Base-by-base conservation (phyloP, 768 basidiomycete species). In the Gloeopeniophorella convolvens region DNA sequence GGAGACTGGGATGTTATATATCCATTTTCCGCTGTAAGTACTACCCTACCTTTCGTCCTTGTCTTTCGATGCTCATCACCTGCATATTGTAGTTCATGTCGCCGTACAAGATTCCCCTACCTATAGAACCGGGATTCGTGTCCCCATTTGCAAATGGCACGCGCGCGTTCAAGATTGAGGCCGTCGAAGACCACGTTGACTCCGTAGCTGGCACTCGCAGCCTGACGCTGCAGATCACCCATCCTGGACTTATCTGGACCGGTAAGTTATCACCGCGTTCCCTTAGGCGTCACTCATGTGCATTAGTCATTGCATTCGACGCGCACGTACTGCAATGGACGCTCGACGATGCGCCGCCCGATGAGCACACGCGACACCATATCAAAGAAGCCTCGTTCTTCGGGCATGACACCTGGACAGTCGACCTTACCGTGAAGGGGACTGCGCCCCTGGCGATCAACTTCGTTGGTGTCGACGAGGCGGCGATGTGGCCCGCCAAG, bases 301-400 rank as follows among this genome's bases (percentile, higher is more conserved):
- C 12, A 28, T 40, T 27, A 80, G 91, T 88, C 4, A 76, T 98
- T 46, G 86, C 92, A 0, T 96, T 98, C 61, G 87, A 94, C 42
- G 94, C 90, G 0, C 85, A 94, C 52, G 89, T 97, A 12, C 65
- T 94, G 7, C 67, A 77, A 45, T 97, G 94, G 94, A 82, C 79
- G 13, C 72, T 93, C 31, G 86, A 90, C 56, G 71, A 82, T 54
- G 77, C 80, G 47, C 92, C 95, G 1, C 89, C 90, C 0, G 66
- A 79, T 45, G 85, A 88, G 49, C 70, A 74, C 57, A 77, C 77
- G 6, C 77, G 92, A 7, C 95, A 98, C 61, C 89, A 92, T 59
- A 78, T 97, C 68, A 96, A 92, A 63, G 90, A 94, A 64, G 90
- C 80, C 0, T 91, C 92, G 2, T 90, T 88, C 65, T 90, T 89